Evolutionary conservation across 1,139 yeast genomes (phyloP).

Genomic region (Scheffersomyces titani): DNA sequence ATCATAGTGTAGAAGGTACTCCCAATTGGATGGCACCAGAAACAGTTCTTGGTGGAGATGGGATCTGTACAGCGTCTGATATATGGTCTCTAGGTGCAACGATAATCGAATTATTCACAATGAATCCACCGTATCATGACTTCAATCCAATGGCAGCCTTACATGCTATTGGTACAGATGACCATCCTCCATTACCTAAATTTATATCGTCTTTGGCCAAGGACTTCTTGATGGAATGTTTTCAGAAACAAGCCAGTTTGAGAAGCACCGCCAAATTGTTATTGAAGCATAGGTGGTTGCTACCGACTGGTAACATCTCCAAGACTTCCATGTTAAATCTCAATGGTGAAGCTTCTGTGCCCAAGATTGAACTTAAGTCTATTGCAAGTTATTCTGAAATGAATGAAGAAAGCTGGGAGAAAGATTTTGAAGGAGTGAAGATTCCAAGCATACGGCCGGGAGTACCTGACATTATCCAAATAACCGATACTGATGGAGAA

Average conservation of each 20-base stretch:
- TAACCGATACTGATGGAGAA: neutral
- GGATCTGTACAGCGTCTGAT: slow-evolving; percentile 85
- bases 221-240: slow-evolving; percentile 74
- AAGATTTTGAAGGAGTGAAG: slow-evolving; percentile 28
- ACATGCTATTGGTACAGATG: slow-evolving; percentile 89
- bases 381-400: slow-evolving; percentile 28
- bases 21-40: slow-evolving; percentile 94
- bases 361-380: slow-evolving; percentile 17
- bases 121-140: slow-evolving; percentile 85
- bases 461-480: slow-evolving; percentile 1
- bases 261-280: slow-evolving; percentile 60
- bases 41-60: slow-evolving; percentile 71
- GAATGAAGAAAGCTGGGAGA: slow-evolving; percentile 39
- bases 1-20: slow-evolving; percentile 58
- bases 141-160: slow-evolving; percentile 84
- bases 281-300: slow-evolving; percentile 64
- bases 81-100: slow-evolving; percentile 97
- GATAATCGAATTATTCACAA: slow-evolving; percentile 80
- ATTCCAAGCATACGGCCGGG: slow-evolving; percentile 9
- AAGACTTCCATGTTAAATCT: slow-evolving; percentile 1
- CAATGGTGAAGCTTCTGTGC: slow-evolving; percentile 5
- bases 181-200: slow-evolving; percentile 75
- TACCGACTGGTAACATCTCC: slow-evolving; percentile 15
- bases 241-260: slow-evolving; percentile 69
- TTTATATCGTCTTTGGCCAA: slow-evolving; percentile 52